Evolutionary conservation across 2,329 filamentous ascomycete genomes (phyloP).

Genomic region (Aspergillaceae sp.): DNA sequence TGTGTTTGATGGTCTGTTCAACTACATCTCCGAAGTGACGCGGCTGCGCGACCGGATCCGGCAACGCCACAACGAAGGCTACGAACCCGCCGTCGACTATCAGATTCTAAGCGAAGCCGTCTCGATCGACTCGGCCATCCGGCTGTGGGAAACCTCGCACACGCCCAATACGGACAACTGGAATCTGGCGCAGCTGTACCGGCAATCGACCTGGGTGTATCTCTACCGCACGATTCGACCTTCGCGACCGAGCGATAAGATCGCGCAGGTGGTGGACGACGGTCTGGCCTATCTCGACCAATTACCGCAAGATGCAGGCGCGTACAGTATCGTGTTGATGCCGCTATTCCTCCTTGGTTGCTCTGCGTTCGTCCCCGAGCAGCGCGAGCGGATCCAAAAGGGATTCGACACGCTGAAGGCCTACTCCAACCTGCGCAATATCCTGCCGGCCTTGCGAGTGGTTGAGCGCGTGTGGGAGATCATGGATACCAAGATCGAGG

Average conservation of each 20-base stretch:
- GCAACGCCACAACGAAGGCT: slow-evolving; percentile 51
- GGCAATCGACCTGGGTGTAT: slow-evolving; percentile 56
- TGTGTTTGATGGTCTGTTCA: slow-evolving; percentile 72
- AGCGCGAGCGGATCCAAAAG: slow-evolving; percentile 47
- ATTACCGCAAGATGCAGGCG: slow-evolving; percentile 46
- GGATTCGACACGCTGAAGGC: slow-evolving; percentile 48
- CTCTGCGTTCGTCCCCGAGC: slow-evolving; percentile 48
- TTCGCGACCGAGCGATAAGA: slow-evolving; percentile 47
- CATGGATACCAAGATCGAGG: slow-evolving; percentile 49
- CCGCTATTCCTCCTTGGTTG: slow-evolving; percentile 55
- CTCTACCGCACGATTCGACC: slow-evolving; percentile 53
- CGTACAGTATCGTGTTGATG: slow-evolving; percentile 52
- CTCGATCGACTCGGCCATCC: slow-evolving; percentile 65
- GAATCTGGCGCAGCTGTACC: slow-evolving; percentile 51
- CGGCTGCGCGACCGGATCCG: slow-evolving; percentile 67
- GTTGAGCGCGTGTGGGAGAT: slow-evolving; percentile 51
- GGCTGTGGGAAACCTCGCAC: slow-evolving; percentile 61
- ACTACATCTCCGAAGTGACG: slow-evolving; percentile 69
- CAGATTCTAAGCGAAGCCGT: slow-evolving; percentile 62
- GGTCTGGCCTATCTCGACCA: slow-evolving; percentile 49
- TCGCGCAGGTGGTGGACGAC: slow-evolving; percentile 50
- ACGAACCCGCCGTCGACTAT: slow-evolving; percentile 65
- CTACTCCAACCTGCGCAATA: slow-evolving; percentile 52
- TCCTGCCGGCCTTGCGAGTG: slow-evolving; percentile 47
- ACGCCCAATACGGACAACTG: slow-evolving; percentile 45